phyloP scores from a whole-genome alignment of 2,329 filamentous ascomycete genomes.

The Fusarium cicatricum region DNA sequence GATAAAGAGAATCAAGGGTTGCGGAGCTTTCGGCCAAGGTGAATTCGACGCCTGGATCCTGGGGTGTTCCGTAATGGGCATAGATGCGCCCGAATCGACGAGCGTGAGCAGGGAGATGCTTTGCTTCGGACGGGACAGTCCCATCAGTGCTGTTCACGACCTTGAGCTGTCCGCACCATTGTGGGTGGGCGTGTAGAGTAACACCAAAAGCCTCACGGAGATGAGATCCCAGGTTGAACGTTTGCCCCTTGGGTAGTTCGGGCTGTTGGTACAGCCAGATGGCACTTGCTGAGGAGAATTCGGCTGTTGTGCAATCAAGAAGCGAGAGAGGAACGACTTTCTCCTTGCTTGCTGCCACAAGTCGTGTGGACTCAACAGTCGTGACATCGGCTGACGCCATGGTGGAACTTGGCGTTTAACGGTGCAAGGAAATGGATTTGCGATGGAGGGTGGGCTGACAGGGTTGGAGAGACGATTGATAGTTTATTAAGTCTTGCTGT shows the following conservation, averaged over 20 bases:
- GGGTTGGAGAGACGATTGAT: too few relatives aligned
- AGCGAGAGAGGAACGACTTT: constrained; percentile 27
- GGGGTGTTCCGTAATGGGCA: constrained; percentile 16
- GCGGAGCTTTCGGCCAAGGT: constrained; percentile 14
- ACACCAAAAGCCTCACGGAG: constrained; percentile 12
- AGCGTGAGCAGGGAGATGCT: constrained; percentile 26
- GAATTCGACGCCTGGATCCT: constrained; percentile 37
- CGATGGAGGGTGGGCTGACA: background rate
- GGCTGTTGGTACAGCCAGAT: constrained; percentile 36
- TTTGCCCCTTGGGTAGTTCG: background rate
- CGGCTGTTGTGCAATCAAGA: constrained; percentile 35
- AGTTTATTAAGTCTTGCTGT: too few relatives aligned
- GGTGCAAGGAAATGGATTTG: too few relatives aligned
- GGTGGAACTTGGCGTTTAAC: too few relatives aligned
- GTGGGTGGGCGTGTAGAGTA: constrained; percentile 29
- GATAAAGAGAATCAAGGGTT: constrained; percentile 18
- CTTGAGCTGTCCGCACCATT: constrained; percentile 34
- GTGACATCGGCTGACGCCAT: background rate
- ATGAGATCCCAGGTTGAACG: background rate
- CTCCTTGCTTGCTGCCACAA: background rate
- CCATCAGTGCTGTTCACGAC: constrained; percentile 19
- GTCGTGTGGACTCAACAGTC: constrained; percentile 1
- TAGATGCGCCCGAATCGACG: constrained; percentile 37
- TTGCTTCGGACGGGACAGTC: constrained; percentile 2
- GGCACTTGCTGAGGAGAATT: constrained; percentile 33